Percentiles rank a stretch among this genome's conserved stretches.
These are phyloP conservation scores for Sporopachydermia cereana DNA, from an alignment of 1,139 yeast genomes.

Conservation along the genomic window DNA sequence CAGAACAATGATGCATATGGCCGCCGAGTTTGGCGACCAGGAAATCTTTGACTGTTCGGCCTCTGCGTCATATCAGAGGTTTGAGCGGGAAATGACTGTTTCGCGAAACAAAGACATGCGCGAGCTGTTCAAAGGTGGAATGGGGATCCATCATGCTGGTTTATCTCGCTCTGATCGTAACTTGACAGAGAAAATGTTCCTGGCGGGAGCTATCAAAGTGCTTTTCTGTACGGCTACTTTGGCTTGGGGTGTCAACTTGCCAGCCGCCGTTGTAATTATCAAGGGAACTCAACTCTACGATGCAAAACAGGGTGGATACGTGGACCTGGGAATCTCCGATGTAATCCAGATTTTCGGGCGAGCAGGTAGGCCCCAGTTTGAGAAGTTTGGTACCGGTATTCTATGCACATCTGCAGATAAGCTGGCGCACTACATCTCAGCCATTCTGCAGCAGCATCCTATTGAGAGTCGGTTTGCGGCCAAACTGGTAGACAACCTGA, in stretches of 20 bases:
- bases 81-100: conserved; percentile 56
- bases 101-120: conserved; percentile 69
- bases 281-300: conserved; percentile 96
- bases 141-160: conserved; percentile 97
- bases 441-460: conserved; percentile 91
- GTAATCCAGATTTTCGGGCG: conserved; percentile 97
- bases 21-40: conserved; percentile 42
- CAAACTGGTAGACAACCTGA: conserved; percentile 79
- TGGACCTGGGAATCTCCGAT: conserved; percentile 90
- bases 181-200: conserved; percentile 77
- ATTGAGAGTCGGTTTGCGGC: conserved; percentile 77
- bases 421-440: conserved; percentile 74
- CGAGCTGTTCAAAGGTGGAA: conserved; percentile 72
- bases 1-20: conserved; percentile 56
- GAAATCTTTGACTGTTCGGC: conserved; percentile 53
- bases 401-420: conserved; percentile 74
- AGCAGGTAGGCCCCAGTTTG: conserved; percentile 98
- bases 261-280: conserved; percentile 94
- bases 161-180: conserved; percentile 88
- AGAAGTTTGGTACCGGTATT: conserved; percentile 84
- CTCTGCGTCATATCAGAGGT: conserved; percentile 33
- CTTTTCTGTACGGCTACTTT: conserved; percentile 93
- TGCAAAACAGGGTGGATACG: conserved; percentile 87
- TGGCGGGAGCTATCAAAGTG: conserved; percentile 77
- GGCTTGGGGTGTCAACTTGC: conserved; percentile 99